Evolutionary conservation across 1,139 yeast genomes (phyloP).

Genomic region (Debaryomycetaceae sp.): DNA sequence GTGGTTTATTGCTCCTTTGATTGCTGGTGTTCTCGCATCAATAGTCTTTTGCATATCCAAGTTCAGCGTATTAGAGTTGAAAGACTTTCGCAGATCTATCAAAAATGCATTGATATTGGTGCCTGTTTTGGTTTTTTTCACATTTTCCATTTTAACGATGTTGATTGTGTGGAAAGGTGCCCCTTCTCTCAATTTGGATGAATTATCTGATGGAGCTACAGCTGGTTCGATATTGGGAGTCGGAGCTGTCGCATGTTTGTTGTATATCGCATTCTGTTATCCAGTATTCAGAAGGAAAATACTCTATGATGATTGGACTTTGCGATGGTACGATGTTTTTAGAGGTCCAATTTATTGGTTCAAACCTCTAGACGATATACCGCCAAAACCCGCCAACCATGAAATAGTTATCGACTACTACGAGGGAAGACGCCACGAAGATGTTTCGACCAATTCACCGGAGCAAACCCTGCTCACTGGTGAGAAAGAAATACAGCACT

Average conservation of each 20-base stretch:
- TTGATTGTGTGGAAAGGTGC: constrained; percentile 71
- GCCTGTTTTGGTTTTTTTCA: constrained; percentile 59
- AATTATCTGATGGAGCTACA: constrained; percentile 49
- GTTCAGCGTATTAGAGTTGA: constrained; percentile 58
- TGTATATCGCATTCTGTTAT: constrained; percentile 54
- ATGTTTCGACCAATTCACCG: constrained; percentile 9
- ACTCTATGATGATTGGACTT: constrained; percentile 64
- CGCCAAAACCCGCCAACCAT: constrained; percentile 65
- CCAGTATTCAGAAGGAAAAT: constrained; percentile 66
- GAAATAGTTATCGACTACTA: constrained; percentile 60
- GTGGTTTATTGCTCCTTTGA: constrained; percentile 77
- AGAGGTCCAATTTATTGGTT: constrained; percentile 59
- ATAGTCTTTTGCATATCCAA: constrained; percentile 58
- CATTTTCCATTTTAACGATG: constrained; percentile 63
- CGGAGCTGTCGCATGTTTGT: constrained; percentile 51
- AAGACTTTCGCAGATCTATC: constrained; percentile 38
- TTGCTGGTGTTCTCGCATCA: constrained; percentile 65
- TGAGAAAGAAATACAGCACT: constrained; percentile 1
- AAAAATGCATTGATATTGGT: constrained; percentile 56
- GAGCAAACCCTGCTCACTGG: constrained; percentile 1
- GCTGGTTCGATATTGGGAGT: constrained; percentile 57
- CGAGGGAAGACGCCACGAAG: constrained; percentile 52
- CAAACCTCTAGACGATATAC: constrained; percentile 54
- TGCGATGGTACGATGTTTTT: constrained; percentile 54
- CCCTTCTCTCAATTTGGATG: constrained; percentile 55